Conservation (phyloP, 176 grass and related monocot genomes). For the maize (Zea mays) region Zm-B73-REFERENCE-NAM-5.0 NC_050096.1:170668501-170669000, state of each 20-base stretch:
- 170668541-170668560: slow-evolving; percentile 67
- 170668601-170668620: slow-evolving; percentile 97
- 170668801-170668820: background rate
- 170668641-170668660: background rate
- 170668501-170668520: slow-evolving; percentile 73
- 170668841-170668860: slow-evolving; percentile 7
- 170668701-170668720: background rate
- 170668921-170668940: background rate
- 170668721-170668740: background rate
- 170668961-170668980: slow-evolving; percentile 18
- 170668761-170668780: slow-evolving; percentile 14
- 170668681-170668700: background rate
- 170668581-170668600: slow-evolving; percentile 50
- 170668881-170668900: background rate
- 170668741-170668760: slow-evolving; percentile 27
- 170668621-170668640: slow-evolving; percentile 72
- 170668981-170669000: slow-evolving; percentile 13
- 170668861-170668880: slow-evolving; percentile 31
- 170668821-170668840: slow-evolving; percentile 5
- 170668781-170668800: slow-evolving; percentile 19
- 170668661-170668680: background rate
- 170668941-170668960: background rate
- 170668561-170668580: slow-evolving; percentile 57
- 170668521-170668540: slow-evolving; percentile 57
- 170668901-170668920: slow-evolving; percentile 30